Base-by-base conservation (phyloP, 345 rosid species). In the Salix suchowensis region DNA sequence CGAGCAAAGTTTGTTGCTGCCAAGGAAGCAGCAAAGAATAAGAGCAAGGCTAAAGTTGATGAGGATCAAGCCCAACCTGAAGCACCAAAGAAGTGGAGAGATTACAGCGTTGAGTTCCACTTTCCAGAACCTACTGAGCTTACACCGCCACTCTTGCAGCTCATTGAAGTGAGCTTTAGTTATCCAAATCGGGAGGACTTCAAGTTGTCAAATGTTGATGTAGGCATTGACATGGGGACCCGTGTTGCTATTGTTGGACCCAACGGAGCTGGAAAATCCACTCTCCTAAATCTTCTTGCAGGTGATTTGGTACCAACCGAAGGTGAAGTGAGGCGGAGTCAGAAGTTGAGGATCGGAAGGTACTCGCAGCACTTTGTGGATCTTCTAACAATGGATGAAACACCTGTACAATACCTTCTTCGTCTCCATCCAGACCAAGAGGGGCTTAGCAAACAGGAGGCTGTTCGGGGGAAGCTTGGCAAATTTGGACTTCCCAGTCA, bases 151-250 rank as follows among this genome's bases (percentile, higher is more conserved):
- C 90, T 96, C 37, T 75, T 96, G 81, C 99, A 96, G 87, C 87
- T 93, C 39, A 87, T 93, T 65, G 97, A 93, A 73, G 95, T 93
- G 74, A 93, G 92, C 84, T 96, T 96, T 85, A 80, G 92, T 71
- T 96, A 96, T 79, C 98, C 98, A 11, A 89, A 85, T 66, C 83
- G 99, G 23, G 83, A 83, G 34, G 98, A 96, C 78, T 93, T 96
- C 83, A 91, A 84, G 80, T 93, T 92, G 55, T 81, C 94, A 0
- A 77, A 92, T 77, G 94, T 96, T 69, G 99, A 96, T 83, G 94
- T 91, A 60, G 99, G 99, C 73, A 93, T 96, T 69, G 99, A 96
- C 84, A 93, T 96, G 99, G 98, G 97, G 68, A 93, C 99, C 55
- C 85, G 97, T 11, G 98, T 92, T 12, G 99, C 98, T 34, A 93